These are phyloP conservation scores for Zygosaccharomyces gambellarensis DNA, from an alignment of 805 yeast genomes.

Conservation along the genomic window DNA sequence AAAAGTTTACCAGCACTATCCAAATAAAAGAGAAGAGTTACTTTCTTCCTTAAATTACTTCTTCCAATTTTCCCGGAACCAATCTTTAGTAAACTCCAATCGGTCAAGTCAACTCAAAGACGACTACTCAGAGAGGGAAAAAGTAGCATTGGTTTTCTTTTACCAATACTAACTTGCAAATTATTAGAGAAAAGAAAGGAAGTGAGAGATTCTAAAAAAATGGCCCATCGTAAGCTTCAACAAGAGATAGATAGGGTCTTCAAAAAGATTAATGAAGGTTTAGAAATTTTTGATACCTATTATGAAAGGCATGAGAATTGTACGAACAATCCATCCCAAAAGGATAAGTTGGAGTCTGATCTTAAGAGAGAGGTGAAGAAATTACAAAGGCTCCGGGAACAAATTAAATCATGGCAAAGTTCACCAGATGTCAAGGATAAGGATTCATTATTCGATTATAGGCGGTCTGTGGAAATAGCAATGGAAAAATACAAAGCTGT, in stretches of 20 bases:
- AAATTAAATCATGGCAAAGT: conserved; percentile 90
- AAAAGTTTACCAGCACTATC: background rate
- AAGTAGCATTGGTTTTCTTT: background rate
- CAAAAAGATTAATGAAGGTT: conserved; percentile 82
- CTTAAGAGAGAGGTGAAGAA: conserved; percentile 93
- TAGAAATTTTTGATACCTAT: conserved; percentile 74
- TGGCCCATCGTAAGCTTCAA: conserved; percentile 46
- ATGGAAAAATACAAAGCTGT: conserved; percentile 97
- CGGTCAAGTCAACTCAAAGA: background rate
- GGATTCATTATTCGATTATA: conserved; percentile 72
- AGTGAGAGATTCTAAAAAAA: conserved; percentile 9
- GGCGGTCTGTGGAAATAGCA: conserved; percentile 64
- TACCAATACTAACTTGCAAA: background rate
- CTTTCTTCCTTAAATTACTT: background rate
- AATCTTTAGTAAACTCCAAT: background rate
- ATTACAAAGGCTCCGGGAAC: conserved; percentile 88
- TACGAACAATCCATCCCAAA: conserved; percentile 74
- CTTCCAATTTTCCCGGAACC: background rate
- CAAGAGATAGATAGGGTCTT: conserved; percentile 89
- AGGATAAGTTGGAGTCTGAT: conserved; percentile 89
- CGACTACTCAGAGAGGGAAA: background rate
- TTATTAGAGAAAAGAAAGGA: background rate
- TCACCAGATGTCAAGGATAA: conserved; percentile 90
- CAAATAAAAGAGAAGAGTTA: background rate
- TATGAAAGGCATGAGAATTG: conserved; percentile 81